Evolutionary conservation across 148 eudicot genomes (phyloP).

Genomic region (Rhododendron mucronatum): DNA sequence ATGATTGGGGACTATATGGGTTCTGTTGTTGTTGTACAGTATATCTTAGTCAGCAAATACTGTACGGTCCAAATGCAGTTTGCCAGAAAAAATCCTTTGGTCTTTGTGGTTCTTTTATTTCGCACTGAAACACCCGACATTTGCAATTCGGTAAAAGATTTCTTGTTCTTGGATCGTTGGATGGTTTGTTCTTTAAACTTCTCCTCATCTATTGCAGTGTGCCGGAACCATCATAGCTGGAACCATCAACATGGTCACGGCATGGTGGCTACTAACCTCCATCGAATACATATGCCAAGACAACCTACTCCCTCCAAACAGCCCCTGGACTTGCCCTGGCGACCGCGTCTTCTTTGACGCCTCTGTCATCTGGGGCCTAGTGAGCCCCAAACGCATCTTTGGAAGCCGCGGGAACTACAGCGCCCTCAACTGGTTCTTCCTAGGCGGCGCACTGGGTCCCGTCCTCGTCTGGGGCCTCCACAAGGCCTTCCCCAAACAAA

Average conservation of each 20-base stretch:
- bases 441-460: slow-evolving; percentile 47
- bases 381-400: slow-evolving; percentile 49
- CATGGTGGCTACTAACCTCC: slow-evolving; percentile 51
- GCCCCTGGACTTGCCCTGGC: slow-evolving; percentile 58
- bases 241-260: slow-evolving; percentile 37
- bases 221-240: slow-evolving; percentile 55
- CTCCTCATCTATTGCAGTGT: slow-evolving; percentile 21
- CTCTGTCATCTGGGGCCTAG: slow-evolving; percentile 65
- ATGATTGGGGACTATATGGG: too few species aligned
- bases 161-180: too few species aligned
- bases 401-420: slow-evolving; percentile 43
- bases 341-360: slow-evolving; percentile 68
- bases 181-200: too few species aligned
- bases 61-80: background rate
- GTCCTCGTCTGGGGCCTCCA: slow-evolving; percentile 36
- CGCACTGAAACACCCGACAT: background rate
- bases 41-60: background rate
- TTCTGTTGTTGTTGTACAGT: too few species aligned
- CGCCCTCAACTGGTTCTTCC: slow-evolving; percentile 61
- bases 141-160: background rate
- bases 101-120: background rate
- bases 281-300: slow-evolving; percentile 43
- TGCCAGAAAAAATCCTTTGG: background rate
- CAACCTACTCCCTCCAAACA: slow-evolving; percentile 25
- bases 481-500: slow-evolving; percentile 41